phyloP scores from a whole-genome alignment of 2,329 filamentous ascomycete genomes.

The Alternaria ventricosa region DNA sequence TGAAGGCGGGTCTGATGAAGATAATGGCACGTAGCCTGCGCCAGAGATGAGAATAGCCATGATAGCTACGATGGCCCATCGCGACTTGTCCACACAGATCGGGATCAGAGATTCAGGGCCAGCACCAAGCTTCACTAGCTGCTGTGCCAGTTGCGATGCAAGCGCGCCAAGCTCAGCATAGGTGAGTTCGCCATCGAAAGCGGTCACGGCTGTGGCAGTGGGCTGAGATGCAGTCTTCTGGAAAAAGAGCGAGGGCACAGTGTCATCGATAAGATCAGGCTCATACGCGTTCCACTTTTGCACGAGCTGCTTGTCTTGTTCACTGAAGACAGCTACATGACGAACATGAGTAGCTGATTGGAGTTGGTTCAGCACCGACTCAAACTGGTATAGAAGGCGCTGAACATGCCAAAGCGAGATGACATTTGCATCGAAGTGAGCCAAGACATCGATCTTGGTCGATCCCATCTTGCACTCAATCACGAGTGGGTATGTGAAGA shows the following conservation, averaged over 20 bases:
- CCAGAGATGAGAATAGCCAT: slow-evolving; percentile 46
- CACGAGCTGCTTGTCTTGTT: slow-evolving; percentile 34
- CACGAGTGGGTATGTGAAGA: slow-evolving; percentile 45
- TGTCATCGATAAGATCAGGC: slow-evolving; percentile 30
- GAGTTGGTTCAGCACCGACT: slow-evolving; percentile 36
- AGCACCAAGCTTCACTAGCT: slow-evolving; percentile 39
- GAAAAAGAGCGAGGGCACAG: slow-evolving; percentile 34
- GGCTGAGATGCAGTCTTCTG: slow-evolving; percentile 26
- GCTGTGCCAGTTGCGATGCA: slow-evolving; percentile 34
- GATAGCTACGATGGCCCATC: slow-evolving; percentile 47
- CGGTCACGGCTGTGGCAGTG: slow-evolving; percentile 31
- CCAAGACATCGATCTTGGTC: slow-evolving; percentile 27
- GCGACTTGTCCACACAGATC: slow-evolving; percentile 47
- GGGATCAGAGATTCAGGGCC: slow-evolving; percentile 44
- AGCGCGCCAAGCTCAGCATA: slow-evolving; percentile 33
- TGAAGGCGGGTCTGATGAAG: slow-evolving; percentile 34
- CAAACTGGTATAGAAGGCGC: slow-evolving; percentile 38
- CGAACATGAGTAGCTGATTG: slow-evolving; percentile 27
- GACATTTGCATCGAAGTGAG: slow-evolving; percentile 36
- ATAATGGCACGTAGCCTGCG: slow-evolving; percentile 41
- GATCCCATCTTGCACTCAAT: slow-evolving; percentile 37
- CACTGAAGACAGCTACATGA: slow-evolving; percentile 35
- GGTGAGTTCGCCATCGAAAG: slow-evolving; percentile 40
- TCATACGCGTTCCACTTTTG: slow-evolving; percentile 31
- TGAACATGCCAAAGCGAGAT: slow-evolving; percentile 39